A percentile compares a stretch with the other conserved stretches of the same genome.
phyloP scores from a whole-genome alignment of 495 filamentous ascomycete species.

The Penicillium macrosclerotiorum region DNA sequence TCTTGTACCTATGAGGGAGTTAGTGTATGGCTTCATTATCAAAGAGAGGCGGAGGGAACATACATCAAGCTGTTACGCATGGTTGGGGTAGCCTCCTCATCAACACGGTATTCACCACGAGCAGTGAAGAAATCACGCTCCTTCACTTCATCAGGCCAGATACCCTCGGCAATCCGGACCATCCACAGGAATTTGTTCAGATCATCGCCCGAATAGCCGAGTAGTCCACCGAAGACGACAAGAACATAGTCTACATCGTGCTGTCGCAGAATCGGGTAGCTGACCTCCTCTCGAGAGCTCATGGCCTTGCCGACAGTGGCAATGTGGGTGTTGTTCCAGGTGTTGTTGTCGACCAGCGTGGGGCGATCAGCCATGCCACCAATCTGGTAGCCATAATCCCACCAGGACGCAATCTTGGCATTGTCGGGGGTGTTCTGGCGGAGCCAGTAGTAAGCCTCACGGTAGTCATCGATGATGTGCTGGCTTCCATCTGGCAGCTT shows the following conservation, averaged over 20 bases:
- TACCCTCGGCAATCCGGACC: conserved; percentile 98
- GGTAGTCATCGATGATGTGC: conserved; percentile 98
- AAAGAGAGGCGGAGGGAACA: conserved; percentile 26
- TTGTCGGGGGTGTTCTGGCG: conserved; percentile 92
- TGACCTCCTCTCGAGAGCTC: conserved; percentile 95
- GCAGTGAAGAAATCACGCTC: conserved; percentile 96
- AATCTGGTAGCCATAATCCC: conserved; percentile 99
- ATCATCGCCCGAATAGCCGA: conserved; percentile 99
- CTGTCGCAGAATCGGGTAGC: conserved; percentile 96
- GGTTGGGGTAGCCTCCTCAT: conserved; percentile 88
- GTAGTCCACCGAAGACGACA: conserved; percentile 91
- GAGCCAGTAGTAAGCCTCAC: conserved; percentile 99
- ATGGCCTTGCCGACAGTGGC: conserved; percentile 99
- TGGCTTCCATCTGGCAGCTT: conserved; percentile 91
- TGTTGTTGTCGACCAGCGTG: conserved; percentile 98
- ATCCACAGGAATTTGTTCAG: conserved; percentile 99
- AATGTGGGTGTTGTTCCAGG: conserved; percentile 99
- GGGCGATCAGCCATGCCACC: conserved; percentile 99
- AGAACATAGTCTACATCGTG: conserved; percentile 99
- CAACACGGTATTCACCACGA: conserved; percentile 92
- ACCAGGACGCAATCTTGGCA: conserved; percentile 99
- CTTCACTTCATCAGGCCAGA: conserved; percentile 98
- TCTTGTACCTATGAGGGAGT: conserved; percentile 82
- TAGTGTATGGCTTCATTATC: conserved; percentile 26
- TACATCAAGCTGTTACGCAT: conserved; percentile 99